Base-by-base conservation (phyloP, 2,329 filamentous ascomycete species). In the Fusarium phyllophilum region DNA sequence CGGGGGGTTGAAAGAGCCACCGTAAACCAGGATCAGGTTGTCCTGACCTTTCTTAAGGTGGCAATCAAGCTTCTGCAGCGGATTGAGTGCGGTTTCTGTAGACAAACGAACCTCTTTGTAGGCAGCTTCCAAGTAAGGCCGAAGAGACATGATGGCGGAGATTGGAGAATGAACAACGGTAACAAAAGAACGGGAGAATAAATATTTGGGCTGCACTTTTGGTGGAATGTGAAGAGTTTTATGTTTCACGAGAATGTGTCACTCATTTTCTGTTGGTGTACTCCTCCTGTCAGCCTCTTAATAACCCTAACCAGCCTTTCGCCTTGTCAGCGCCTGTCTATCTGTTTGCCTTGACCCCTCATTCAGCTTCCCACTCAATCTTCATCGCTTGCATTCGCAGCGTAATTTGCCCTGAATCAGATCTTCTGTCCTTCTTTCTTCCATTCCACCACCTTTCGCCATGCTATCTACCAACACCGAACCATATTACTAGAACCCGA, bases 401-500 rank as follows among this genome's bases (percentile, higher is more conserved):
- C n/a, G 18, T 45, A 26, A 20, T 20, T 26, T 20, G 17, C 24
- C 12, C n/a, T 26, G 24, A 42, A 18, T 31, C n/a, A 13, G 24
- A 39, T 29, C 18, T 41, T 42, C 26, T 10, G 13, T 42, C 26
- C 15, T 8, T 7, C 17, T 24, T 5, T 17, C 41, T 11, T 4
- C 6, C 41, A 24, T 8, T 17, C 5, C n/a, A 6, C 15, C 41
- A 17, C 15, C n/a, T n/a, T 44, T n/a, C 10, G 24, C 41, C 10
- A 17, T 6, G 8, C 15, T 11, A 0, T 5, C 41, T 44, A 11
- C 9, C 2, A 6, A 24, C 14, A 17, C 4, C 2, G n/a, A 44
- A 5, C 11, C 41, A 42, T 5, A 11, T 2, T 42, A 7, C 39
- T 15, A 4, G 2, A 4, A 24, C 2, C 2, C 5, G 6, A 14